Base-by-base conservation (phyloP, 148 eudicot species). In the Beta vulgaris region DNA sequence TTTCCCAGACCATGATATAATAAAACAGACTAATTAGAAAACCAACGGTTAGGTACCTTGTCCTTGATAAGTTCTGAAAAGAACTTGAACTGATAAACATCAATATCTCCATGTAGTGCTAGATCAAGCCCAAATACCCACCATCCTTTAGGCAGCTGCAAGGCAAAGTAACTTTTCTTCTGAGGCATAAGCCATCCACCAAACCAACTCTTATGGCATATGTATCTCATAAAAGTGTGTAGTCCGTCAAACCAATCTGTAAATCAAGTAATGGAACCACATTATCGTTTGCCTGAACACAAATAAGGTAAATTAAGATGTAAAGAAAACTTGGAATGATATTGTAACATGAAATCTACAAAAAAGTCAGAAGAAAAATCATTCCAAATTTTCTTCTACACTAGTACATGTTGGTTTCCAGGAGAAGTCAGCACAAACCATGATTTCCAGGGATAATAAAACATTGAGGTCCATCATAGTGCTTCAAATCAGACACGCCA, bases 171-270 rank as follows among this genome's bases (percentile, higher is more conserved):
- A 84, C 99, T 96, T 79, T 92, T 95, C 90, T 86, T 91, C 79
- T 96, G 99, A 72, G 99, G 99, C 99, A 96, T 96, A 75, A 96
- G 89, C 99, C 99, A 96, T 60, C 99, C 99, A 74, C 99, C 99
- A 81, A 96, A 90, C 99, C 99, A 96, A 85, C 86, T 92, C 80
- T 92, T 92, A 81, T 96, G 99, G 82, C 99, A 96, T 76, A 96
- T 96, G 84, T 89, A 92, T 83, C 98, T 90, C 87, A 92, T 92
- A 82, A 84, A 96, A 49, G 97, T 96, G 85, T 96, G 85, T 66
- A 96, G 93, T 65, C 99, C 99, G 80, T 96, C 99, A 82, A 96
- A 91, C 99, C 99, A 96, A 79, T 92, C 98, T 92, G 88, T 44
- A 62, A 81, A 68, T 36, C 15, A 31, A 53, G 54, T 61, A 58